Evolutionary conservation across 495 filamentous ascomycete genomes (phyloP).

Genomic region (Penicillium argentinense): DNA sequence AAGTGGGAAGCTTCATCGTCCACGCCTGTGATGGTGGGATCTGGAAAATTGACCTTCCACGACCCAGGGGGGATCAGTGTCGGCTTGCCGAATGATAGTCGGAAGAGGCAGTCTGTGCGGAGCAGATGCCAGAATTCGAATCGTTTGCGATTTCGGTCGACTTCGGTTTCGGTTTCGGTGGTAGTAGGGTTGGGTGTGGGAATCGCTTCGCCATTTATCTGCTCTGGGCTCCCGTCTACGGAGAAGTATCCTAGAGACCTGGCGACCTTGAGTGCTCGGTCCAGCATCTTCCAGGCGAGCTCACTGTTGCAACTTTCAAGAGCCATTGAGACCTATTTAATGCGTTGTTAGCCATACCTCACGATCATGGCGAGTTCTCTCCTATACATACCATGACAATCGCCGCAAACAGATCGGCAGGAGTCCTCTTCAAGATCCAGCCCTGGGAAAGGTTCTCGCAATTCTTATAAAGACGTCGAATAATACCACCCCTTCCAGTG

Average conservation of each 20-base stretch:
- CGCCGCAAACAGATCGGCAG: background rate
- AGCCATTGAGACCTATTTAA: conserved; percentile 16
- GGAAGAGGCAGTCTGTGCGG: conserved; percentile 19
- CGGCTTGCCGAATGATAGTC: conserved; percentile 19
- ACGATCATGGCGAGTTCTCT: background rate
- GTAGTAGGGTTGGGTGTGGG: background rate
- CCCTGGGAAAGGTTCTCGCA: conserved; percentile 6
- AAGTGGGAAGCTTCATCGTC: conserved; percentile 15
- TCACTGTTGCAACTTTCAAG: conserved; percentile 19
- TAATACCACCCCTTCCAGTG: background rate
- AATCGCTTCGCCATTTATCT: background rate
- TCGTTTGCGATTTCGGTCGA: conserved; percentile 20
- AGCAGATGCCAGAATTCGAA: conserved; percentile 28
- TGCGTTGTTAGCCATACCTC: conserved; percentile 1
- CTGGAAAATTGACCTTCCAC: conserved; percentile 24
- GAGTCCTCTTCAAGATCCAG: conserved; percentile 10
- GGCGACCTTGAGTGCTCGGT: conserved; percentile 10
- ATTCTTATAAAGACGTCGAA: conserved; percentile 9
- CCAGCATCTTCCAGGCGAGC: conserved; percentile 13
- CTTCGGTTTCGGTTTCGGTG: background rate
- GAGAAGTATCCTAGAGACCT: conserved; percentile 18
- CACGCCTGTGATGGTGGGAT: conserved; percentile 17
- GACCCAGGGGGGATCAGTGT: conserved; percentile 13
- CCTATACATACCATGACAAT: background rate
- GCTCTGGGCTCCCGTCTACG: conserved; percentile 9